Evolutionary conservation across 2,329 filamentous ascomycete species (phyloP).

Genomic region (Aureobasidium subglaciale): DNA sequence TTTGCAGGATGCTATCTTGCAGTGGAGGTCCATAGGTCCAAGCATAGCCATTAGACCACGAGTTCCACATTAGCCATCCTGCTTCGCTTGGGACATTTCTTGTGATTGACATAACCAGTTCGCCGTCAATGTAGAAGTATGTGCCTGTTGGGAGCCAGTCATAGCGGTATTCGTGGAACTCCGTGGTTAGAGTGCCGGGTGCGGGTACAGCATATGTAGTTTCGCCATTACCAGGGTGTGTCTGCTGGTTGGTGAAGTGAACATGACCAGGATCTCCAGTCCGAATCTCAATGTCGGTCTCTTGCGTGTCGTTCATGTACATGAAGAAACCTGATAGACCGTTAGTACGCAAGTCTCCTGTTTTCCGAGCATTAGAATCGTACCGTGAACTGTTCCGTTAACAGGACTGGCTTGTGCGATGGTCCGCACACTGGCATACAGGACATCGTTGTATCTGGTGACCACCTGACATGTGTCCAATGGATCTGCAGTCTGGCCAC

Average conservation of each 20-base stretch:
- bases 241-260: conserved; percentile 50
- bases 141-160: conserved; percentile 61
- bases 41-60: conserved; percentile 53
- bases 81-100: conserved; percentile 43
- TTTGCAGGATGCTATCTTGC: conserved; percentile 54
- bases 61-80: conserved; percentile 61
- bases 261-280: conserved; percentile 9
- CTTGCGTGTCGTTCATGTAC: conserved; percentile 72
- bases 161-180: conserved; percentile 75
- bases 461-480: conserved; percentile 51
- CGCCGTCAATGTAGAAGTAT: conserved; percentile 62
- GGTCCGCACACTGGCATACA: conserved; percentile 63
- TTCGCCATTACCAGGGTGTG: conserved; percentile 54
- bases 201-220: conserved; percentile 55
- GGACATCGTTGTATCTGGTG: conserved; percentile 52
- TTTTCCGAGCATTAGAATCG: not conserved
- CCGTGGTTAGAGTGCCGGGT: conserved; percentile 55
- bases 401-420: conserved; percentile 57
- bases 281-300: conserved; percentile 64
- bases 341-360: not conserved
- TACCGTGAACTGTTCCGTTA: conserved; percentile 62
- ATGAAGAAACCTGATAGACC: conserved; percentile 56
- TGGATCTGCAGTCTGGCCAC: conserved; percentile 3
- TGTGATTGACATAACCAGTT: conserved; percentile 48
- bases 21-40: conserved; percentile 67